Base-by-base conservation (phyloP, 345 rosid genomes). In the Populus alba region DNA sequence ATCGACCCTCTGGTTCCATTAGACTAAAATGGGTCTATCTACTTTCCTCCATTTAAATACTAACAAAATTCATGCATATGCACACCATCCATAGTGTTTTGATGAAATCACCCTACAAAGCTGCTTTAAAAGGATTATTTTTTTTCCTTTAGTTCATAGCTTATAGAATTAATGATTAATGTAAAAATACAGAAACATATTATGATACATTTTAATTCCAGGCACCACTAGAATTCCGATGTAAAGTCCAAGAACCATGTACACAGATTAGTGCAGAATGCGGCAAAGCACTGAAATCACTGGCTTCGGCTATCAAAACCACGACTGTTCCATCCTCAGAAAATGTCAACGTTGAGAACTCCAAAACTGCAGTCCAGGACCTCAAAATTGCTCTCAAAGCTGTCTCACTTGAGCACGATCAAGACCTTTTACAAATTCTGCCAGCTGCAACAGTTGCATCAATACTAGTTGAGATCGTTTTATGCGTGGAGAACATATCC, bases 391-490 rank as follows among this genome's bases (percentile, higher is more conserved):
- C n/a, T 11, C 75, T 78, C 9, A 74, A 82, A 70, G 63, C 68
- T 47, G 37, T 29, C 67, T 63, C 84, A 51, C 38, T 75, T 33
- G 72, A 51, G 22, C 39, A 66, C 35, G 37, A 53, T 18, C n/a
- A 62, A 23, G 78, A 41, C 70, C 68, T 67, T 69, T 12, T 66
- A 15, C 75, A 74, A 4, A 73, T 81, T 49, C 83, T 91, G 22
- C 91, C 94, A 0, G 88, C 81, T 39, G 78, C 81, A 8, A 82
- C 84, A 35, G 81, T 74, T 22, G 84, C 81, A 69, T 82, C 79
- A 20, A 77, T 76, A 53, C 59, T 53, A 18, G n/a, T 53, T 6
- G 76, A 82, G 78, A 74, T 78, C 1, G 84, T 82, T 13, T 38
- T 70, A 29, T 68, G 78, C 39, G 81, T 82, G 17, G 84, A 82